These are phyloP conservation scores for Venustampulla echinocandica DNA, from an alignment of 495 filamentous ascomycete genomes.

Conservation along the genomic window DNA sequence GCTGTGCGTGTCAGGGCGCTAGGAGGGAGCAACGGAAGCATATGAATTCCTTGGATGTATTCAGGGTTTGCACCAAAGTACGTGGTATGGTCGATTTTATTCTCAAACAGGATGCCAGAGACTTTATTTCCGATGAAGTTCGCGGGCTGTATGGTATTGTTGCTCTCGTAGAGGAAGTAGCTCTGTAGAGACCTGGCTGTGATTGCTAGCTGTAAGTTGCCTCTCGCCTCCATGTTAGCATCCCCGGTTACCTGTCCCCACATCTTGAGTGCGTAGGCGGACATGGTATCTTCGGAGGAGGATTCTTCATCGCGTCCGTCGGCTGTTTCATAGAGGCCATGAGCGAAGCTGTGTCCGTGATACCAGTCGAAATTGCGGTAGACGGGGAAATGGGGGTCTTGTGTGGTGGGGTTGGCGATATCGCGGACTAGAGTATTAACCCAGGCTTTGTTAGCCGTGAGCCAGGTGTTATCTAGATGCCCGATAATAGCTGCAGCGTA, in stretches of 20 bases:
- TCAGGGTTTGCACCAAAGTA: slow-evolving; percentile 80
- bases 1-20: slow-evolving; percentile 55
- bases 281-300: slow-evolving; percentile 83
- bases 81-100: slow-evolving; percentile 91
- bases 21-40: slow-evolving; percentile 77
- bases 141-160: slow-evolving; percentile 67
- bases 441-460: slow-evolving; percentile 62
- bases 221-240: slow-evolving; percentile 73
- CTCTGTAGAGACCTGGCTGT: slow-evolving; percentile 57
- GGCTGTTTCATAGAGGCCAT: slow-evolving; percentile 81
- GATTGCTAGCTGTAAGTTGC: slow-evolving; percentile 76
- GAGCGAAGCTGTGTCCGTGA: slow-evolving; percentile 92
- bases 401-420: slow-evolving; percentile 62
- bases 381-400: slow-evolving; percentile 74
- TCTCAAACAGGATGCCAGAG: slow-evolving; percentile 91
- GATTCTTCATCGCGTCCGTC: slow-evolving; percentile 94
- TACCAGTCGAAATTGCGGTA: slow-evolving; percentile 90
- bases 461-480: slow-evolving; percentile 69
- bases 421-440: slow-evolving; percentile 74
- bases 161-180: slow-evolving; percentile 69
- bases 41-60: slow-evolving; percentile 92
- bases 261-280: slow-evolving; percentile 85
- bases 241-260: slow-evolving; percentile 77
- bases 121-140: slow-evolving; percentile 79
- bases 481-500: slow-evolving; percentile 81